Evolutionary conservation across 2,329 filamentous ascomycete genomes (phyloP), one percentile per base, ranked within the genome.

Genomic region (Tolypocladium pustulatum): DNA sequence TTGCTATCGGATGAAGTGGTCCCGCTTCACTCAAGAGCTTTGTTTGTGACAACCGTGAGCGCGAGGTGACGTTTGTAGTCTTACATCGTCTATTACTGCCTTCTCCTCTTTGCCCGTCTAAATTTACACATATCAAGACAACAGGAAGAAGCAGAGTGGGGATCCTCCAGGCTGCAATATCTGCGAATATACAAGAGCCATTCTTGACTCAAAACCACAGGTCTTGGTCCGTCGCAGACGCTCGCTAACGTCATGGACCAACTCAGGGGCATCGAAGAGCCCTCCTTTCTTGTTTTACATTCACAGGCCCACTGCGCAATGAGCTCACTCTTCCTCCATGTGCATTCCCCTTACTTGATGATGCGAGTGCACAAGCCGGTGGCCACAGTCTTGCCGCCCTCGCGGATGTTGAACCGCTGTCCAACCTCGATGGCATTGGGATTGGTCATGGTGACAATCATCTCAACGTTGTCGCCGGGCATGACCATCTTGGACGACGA

Each of bases 381-480:
- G 67, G 89, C 90, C 60, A 94, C 89, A 61, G 90, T 94, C 68
- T 90, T 86, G 69, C 93, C 92, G 80, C 94, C 94, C 81, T 99
- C 94, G 77, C 94, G 90, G 72, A 99, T 86, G 82, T 97, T 99
- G 85, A 99, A 94, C 69, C 94, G 90, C 81, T 97, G 91, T 67
- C 94, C 93, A 63, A 84, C 79, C 80, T 99, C 94, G 63, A 97
- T 78, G 61, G 93, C 93, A 69, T 95, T 84, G 63, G 93, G 90
- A 76, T 89, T 81, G 76, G 91, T 85, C 71, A 96, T 86, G 68
- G 88, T 85, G 73, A 91, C 89, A 64, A 94, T 79, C 92, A 99
- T 97, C 82, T 99, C 94, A 66, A 96, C 86, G 77, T 99, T 99
- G 84, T 99, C 94, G 75, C 94, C 94, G 57, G 94, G 94, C 91